Conservation (phyloP, 805 yeast species). For the Candida ulmi region DNA sequence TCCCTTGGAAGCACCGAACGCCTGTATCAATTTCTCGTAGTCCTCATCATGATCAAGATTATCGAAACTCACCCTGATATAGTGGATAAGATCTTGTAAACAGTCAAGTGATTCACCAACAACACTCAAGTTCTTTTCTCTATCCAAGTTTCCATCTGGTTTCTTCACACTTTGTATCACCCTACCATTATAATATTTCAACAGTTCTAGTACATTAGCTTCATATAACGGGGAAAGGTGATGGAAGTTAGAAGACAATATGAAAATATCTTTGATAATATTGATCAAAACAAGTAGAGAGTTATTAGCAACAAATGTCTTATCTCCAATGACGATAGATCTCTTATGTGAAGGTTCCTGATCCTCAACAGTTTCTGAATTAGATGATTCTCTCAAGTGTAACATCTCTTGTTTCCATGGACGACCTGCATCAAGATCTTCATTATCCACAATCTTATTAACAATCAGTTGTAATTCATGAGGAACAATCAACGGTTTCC, state of each 20-base stretch:
- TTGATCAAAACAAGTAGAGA: slow-evolving; percentile 36
- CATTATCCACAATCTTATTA: slow-evolving; percentile 45
- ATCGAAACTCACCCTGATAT: slow-evolving; percentile 11
- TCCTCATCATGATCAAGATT: slow-evolving; percentile 9
- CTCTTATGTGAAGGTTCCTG: slow-evolving; percentile 27
- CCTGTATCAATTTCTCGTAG: slow-evolving; percentile 6
- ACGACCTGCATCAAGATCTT: slow-evolving; percentile 37
- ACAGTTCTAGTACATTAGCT: slow-evolving; percentile 35
- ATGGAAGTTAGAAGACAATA: slow-evolving; percentile 53
- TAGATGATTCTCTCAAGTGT: slow-evolving; percentile 12
- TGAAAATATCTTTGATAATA: slow-evolving; percentile 46
- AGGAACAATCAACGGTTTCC: slow-evolving; percentile 70
- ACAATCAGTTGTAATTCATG: slow-evolving; percentile 41
- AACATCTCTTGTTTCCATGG: slow-evolving; percentile 40
- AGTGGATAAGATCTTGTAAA: slow-evolving; percentile 28
- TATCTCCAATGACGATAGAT: slow-evolving; percentile 43
- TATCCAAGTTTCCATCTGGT: slow-evolving; percentile 16
- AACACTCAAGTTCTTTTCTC: slow-evolving; percentile 31
- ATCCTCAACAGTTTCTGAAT: slow-evolving; percentile 1
- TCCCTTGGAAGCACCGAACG: slow-evolving; percentile 7
- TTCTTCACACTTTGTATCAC: slow-evolving; percentile 22
- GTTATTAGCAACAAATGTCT: slow-evolving; percentile 54
- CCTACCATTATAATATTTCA: slow-evolving; percentile 48
- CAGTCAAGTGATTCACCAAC: slow-evolving; percentile 39
- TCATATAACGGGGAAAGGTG: slow-evolving; percentile 34